These are phyloP conservation scores for Ganoderma leucocontextum DNA, from an alignment of 1,284 basidiomycete species.

Conservation along the genomic window DNA sequence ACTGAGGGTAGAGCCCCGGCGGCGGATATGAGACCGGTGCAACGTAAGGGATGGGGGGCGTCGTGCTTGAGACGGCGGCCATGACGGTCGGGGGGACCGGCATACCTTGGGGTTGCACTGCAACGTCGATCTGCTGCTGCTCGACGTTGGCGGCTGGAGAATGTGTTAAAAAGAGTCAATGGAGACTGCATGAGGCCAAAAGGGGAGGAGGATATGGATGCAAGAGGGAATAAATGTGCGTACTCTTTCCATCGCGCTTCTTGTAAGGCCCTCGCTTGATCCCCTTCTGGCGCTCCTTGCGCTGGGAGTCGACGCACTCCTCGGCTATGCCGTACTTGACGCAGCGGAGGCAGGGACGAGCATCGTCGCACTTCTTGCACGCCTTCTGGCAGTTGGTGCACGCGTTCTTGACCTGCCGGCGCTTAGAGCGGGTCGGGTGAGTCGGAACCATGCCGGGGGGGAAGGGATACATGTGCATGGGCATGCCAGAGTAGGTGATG, in stretches of 20 bases:
- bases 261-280: slow-evolving; percentile 92
- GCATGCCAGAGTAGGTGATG: slow-evolving; percentile 59
- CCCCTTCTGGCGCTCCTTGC: slow-evolving; percentile 88
- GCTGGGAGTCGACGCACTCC: slow-evolving; percentile 82
- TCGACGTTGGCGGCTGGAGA: slow-evolving; percentile 64
- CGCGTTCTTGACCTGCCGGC: slow-evolving; percentile 90
- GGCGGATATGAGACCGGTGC: slow-evolving; percentile 48
- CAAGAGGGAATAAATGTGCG: slow-evolving; percentile 40
- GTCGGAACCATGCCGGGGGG: slow-evolving; percentile 55
- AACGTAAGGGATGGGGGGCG: slow-evolving; percentile 58
- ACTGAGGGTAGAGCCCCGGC: slow-evolving; percentile 57
- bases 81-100: slow-evolving; percentile 52
- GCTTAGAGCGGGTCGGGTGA: slow-evolving; percentile 70
- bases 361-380: slow-evolving; percentile 92
- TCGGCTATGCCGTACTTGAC: slow-evolving; percentile 86
- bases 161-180: slow-evolving; percentile 51
- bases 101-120: slow-evolving; percentile 50
- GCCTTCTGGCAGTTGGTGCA: slow-evolving; percentile 91
- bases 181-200: slow-evolving; percentile 28
- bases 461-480: slow-evolving; percentile 75
- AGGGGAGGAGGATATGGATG: slow-evolving; percentile 28
- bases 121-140: slow-evolving; percentile 55
- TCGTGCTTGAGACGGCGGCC: slow-evolving; percentile 48
- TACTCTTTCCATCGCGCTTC: slow-evolving; percentile 89
- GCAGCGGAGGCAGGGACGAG: slow-evolving; percentile 85